Evolutionary conservation across 2,329 filamentous ascomycete genomes (phyloP).

Genomic region (Trichoderma sp.): DNA sequence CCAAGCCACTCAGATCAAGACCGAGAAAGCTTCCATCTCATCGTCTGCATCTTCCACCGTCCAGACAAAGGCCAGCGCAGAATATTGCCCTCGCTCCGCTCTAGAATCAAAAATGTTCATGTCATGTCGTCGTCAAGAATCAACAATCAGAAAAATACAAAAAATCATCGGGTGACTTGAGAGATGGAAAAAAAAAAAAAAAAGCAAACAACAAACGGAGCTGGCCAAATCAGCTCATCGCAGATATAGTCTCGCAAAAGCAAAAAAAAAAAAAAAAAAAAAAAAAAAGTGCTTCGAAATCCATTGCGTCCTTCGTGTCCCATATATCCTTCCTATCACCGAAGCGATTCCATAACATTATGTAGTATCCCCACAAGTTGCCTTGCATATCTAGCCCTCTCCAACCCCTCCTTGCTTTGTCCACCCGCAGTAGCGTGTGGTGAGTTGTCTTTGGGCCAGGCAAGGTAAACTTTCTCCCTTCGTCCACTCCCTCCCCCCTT

Average conservation of each 20-base stretch:
- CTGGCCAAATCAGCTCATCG: not conserved
- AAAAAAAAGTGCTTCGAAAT: constrained; percentile 2
- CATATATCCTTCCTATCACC: constrained; percentile 13
- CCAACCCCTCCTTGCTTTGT: not conserved
- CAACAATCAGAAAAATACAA: constrained; percentile 14
- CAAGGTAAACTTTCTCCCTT: not conserved
- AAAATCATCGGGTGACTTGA: not conserved
- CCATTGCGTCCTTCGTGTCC: constrained; percentile 2
- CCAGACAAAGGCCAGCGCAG: constrained; percentile 6
- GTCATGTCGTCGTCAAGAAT: constrained; percentile 24
- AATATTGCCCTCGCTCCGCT: constrained; percentile 19
- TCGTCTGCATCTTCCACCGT: constrained; percentile 4
- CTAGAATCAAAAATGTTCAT: constrained; percentile 23
- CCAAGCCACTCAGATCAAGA: not conserved
- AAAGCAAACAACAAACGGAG: constrained; percentile 8
- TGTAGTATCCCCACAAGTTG: constrained; percentile 11
- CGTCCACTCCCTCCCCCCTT: not conserved
- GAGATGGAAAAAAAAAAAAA: not conserved
- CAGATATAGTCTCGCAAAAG: constrained; percentile 7
- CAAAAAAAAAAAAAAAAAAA: constrained; percentile 11
- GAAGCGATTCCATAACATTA: constrained; percentile 13
- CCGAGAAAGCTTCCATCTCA: not conserved
- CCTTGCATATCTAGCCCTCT: not conserved
- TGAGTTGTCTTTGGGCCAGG: not conserved
- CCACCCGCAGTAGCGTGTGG: not conserved